phyloP scores from a whole-genome alignment of 2,329 filamentous ascomycete species.

The Colletotrichum destructivum region DNA sequence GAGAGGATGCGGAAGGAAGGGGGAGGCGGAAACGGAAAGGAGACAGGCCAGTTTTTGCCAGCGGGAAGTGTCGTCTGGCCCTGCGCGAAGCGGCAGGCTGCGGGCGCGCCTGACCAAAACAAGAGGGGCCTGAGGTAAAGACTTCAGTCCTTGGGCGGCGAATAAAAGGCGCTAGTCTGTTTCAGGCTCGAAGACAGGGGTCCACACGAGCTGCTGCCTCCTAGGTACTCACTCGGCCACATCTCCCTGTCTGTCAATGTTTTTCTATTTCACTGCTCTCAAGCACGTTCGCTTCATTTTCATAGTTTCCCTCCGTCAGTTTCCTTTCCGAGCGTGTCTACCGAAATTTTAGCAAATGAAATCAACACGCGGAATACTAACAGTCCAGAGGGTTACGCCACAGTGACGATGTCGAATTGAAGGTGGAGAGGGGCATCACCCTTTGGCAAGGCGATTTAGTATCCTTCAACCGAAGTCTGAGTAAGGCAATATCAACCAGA shows the following conservation, averaged over 20 bases:
- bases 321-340: neutral
- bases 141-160: constrained; percentile 5
- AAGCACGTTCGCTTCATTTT: constrained; percentile 19
- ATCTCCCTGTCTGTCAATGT: constrained; percentile 13
- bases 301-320: neutral
- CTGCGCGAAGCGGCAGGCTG: constrained; percentile 17
- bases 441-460: neutral
- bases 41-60: constrained; percentile 32
- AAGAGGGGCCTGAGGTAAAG: constrained; percentile 27
- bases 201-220: constrained; percentile 33
- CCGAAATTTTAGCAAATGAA: no score
- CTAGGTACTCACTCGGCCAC: constrained; percentile 15
- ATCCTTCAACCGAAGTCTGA: neutral
- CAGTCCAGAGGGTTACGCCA: neutral
- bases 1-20: constrained; percentile 28
- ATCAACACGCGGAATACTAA: neutral
- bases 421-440: no score
- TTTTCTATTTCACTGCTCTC: constrained; percentile 8
- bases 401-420: neutral
- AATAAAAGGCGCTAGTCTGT: constrained; percentile 14
- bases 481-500: neutral
- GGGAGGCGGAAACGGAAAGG: constrained; percentile 40
- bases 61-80: constrained; percentile 11
- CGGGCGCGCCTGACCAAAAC: constrained; percentile 42
- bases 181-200: neutral